phyloP scores from a whole-genome alignment of 2,329 filamentous ascomycete genomes.

The Penicillium brasilianum region DNA sequence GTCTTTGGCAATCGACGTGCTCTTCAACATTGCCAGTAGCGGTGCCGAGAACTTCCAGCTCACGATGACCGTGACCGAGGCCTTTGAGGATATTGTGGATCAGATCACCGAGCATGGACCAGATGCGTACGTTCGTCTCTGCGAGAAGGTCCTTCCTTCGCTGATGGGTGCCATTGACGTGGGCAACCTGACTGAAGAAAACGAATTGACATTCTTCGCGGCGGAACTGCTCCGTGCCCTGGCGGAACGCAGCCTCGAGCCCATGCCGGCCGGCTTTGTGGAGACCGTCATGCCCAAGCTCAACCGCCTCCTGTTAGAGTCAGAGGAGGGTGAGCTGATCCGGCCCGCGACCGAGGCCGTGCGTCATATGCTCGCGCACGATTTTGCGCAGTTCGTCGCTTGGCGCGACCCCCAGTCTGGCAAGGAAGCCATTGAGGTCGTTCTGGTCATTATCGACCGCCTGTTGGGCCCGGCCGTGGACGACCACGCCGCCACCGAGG shows the following conservation, averaged over 20 bases:
- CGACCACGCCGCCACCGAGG: conserved; percentile 93
- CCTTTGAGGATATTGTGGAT: conserved; percentile 84
- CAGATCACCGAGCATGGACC: conserved; percentile 67
- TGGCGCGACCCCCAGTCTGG: conserved; percentile 79
- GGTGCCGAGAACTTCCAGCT: conserved; percentile 91
- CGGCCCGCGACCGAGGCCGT: conserved; percentile 84
- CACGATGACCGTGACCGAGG: conserved; percentile 82
- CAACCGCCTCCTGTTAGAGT: conserved; percentile 78
- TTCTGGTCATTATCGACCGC: conserved; percentile 88
- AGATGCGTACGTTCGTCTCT: conserved; percentile 76
- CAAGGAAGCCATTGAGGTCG: conserved; percentile 84
- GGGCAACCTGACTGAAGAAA: conserved; percentile 79
- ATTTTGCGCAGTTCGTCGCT: conserved; percentile 84
- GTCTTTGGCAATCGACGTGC: conserved; percentile 72
- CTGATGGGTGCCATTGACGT: conserved; percentile 89
- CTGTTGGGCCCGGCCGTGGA: conserved; percentile 83
- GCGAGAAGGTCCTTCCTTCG: conserved; percentile 83
- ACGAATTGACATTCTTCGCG: conserved; percentile 79
- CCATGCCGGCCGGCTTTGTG: conserved; percentile 85
- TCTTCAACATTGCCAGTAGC: conserved; percentile 88
- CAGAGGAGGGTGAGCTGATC: conserved; percentile 84
- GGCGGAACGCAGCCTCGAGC: conserved; percentile 80
- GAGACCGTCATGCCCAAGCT: conserved; percentile 85
- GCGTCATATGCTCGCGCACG: conserved; percentile 87
- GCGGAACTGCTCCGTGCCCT: conserved; percentile 82